Percentiles rank a stretch among this genome's conserved stretches.
Evolutionary conservation across 1,284 basidiomycete genomes (phyloP).

Genomic region (Ustilago vetiveriae): DNA sequence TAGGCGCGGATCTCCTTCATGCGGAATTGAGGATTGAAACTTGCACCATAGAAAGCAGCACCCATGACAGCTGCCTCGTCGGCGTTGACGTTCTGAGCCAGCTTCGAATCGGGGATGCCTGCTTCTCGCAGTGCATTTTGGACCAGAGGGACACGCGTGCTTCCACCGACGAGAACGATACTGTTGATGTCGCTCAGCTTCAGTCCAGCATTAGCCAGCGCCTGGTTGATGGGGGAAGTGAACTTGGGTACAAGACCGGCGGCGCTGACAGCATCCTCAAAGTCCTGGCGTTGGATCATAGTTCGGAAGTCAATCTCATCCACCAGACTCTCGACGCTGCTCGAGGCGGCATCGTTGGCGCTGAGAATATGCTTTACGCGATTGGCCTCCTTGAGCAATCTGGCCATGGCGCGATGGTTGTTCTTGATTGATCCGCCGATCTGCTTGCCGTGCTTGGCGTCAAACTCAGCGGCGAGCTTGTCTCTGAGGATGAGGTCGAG

Average conservation of each 20-base stretch:
- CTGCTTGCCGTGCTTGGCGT: slow-evolving; percentile 71
- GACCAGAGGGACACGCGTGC: slow-evolving; percentile 89
- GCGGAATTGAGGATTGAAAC: slow-evolving; percentile 88
- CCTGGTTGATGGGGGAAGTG: slow-evolving; percentile 73
- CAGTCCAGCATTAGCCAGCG: slow-evolving; percentile 77
- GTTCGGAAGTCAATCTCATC: slow-evolving; percentile 90
- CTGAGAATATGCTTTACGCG: slow-evolving; percentile 92
- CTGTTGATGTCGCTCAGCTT: slow-evolving; percentile 80
- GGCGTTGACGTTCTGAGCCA: slow-evolving; percentile 85
- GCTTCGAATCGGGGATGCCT: slow-evolving; percentile 60
- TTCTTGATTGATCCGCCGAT: slow-evolving; percentile 54
- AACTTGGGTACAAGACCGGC: slow-evolving; percentile 48
- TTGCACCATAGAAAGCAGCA: slow-evolving; percentile 91
- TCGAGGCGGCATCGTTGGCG: slow-evolving; percentile 83
- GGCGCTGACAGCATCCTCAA: slow-evolving; percentile 72
- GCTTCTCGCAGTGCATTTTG: slow-evolving; percentile 72
- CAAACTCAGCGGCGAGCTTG: slow-evolving; percentile 80
- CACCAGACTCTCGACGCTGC: slow-evolving; percentile 84
- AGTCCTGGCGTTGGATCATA: slow-evolving; percentile 78
- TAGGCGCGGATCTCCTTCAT: slow-evolving; percentile 90
- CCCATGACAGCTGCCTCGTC: slow-evolving; percentile 94
- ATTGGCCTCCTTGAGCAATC: slow-evolving; percentile 90
- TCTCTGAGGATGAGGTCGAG: slow-evolving; percentile 86
- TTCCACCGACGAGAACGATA: slow-evolving; percentile 89
- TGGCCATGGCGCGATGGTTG: slow-evolving; percentile 88